These are phyloP conservation scores for Tremella mesenterica DNA, from an alignment of 768 basidiomycete species.

Conservation along the genomic window DNA sequence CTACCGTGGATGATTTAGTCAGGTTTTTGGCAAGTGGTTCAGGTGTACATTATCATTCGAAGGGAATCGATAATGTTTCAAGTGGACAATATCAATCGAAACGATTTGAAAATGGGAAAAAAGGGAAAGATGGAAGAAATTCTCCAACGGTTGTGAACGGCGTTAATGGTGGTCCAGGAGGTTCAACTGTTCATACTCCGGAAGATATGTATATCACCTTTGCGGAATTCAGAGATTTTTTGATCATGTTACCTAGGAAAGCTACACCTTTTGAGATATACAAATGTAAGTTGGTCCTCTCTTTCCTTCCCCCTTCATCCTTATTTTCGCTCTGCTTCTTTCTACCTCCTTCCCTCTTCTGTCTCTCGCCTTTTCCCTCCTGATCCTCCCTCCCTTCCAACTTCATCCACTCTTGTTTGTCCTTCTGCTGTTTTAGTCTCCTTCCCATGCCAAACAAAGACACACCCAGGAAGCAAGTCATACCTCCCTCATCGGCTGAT, in stretches of 20 bases:
- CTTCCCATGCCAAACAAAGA: no score
- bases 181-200: neutral
- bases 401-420: neutral
- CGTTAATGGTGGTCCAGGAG: neutral
- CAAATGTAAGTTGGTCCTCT: slow-evolving; percentile 41
- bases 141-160: slow-evolving; percentile 49
- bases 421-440: no score
- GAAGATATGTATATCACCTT: slow-evolving; percentile 59
- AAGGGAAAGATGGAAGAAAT: slow-evolving; percentile 4
- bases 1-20: slow-evolving; percentile 74
- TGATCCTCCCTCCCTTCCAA: neutral
- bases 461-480: neutral
- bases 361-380: neutral
- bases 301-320: neutral
- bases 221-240: slow-evolving; percentile 78
- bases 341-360: neutral
- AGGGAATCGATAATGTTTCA: neutral
- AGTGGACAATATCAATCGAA: no score
- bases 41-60: neutral
- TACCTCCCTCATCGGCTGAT: neutral
- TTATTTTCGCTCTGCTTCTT: neutral
- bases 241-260: slow-evolving; percentile 73
- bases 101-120: no score
- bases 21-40: slow-evolving; percentile 64
- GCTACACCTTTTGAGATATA: slow-evolving; percentile 78